Percentiles rank a stretch among this genome's conserved stretches.
phyloP scores from a whole-genome alignment of 768 basidiomycete species.

The Infundibulicybe gibba region DNA sequence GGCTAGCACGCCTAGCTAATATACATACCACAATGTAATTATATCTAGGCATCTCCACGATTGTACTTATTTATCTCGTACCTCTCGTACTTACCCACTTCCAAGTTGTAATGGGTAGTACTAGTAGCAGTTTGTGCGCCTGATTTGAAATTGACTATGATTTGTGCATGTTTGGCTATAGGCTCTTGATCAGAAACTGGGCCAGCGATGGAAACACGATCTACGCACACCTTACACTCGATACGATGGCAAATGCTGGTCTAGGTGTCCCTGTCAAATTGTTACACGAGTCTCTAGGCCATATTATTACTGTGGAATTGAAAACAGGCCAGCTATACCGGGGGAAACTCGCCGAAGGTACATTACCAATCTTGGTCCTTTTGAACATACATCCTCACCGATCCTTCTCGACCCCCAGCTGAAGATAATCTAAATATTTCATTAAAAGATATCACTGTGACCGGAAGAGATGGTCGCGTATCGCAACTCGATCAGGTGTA shows the following conservation, averaged over 20 bases:
- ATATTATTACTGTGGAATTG: slow-evolving; percentile 95
- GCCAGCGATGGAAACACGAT: no score
- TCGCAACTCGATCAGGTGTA: slow-evolving; percentile 99
- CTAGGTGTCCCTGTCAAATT: slow-evolving; percentile 96
- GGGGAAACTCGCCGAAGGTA: slow-evolving; percentile 96
- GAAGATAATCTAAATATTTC: slow-evolving; percentile 99
- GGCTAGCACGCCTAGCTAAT: no score
- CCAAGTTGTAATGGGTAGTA: no score
- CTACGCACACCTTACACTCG: no score
- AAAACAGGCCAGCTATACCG: slow-evolving; percentile 97
- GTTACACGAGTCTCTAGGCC: slow-evolving; percentile 93
- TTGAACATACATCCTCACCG: slow-evolving; percentile 6
- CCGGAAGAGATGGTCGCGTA: slow-evolving; percentile 95
- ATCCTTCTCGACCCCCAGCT: slow-evolving; percentile 49
- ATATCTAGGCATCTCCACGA: no score
- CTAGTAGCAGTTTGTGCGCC: no score
- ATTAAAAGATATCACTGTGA: slow-evolving; percentile 94
- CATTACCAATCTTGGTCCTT: slow-evolving; percentile 22
- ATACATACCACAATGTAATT: no score
- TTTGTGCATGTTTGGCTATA: no score
- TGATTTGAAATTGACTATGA: no score
- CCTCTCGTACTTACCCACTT: no score
- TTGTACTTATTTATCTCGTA: no score
- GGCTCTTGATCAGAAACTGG: no score
- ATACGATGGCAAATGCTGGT: slow-evolving; percentile 51